These are phyloP conservation scores for Boletus sp. DNA, from an alignment of 768 basidiomycete genomes.

Conservation along the genomic window DNA sequence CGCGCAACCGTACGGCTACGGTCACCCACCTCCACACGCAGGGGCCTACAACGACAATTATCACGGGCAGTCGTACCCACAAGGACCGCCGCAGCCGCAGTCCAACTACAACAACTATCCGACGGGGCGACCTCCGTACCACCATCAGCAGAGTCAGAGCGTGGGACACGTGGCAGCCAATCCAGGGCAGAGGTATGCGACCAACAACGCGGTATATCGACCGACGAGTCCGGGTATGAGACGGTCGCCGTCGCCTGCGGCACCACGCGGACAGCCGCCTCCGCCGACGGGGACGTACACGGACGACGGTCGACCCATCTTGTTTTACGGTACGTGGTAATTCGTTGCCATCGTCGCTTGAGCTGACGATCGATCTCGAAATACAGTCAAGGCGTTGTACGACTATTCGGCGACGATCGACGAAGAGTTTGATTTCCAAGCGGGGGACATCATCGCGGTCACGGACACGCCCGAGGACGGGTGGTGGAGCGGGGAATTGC, in stretches of 20 bases:
- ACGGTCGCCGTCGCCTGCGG: conserved; percentile 51
- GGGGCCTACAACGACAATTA: conserved; percentile 18
- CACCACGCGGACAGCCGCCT: conserved; percentile 32
- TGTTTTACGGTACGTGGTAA: conserved; percentile 82
- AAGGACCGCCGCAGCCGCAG: conserved; percentile 11
- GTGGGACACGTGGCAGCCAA: conserved; percentile 33
- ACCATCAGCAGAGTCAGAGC: conserved; percentile 14
- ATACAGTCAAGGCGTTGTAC: conserved; percentile 81
- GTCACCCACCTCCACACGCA: conserved; percentile 22
- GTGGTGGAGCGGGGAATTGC: conserved; percentile 92
- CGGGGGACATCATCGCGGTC: conserved; percentile 94
- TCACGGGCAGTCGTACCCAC: conserved; percentile 17
- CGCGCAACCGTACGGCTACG: conserved; percentile 16
- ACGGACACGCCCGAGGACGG: conserved; percentile 93
- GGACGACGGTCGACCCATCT: conserved; percentile 76
- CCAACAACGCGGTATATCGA: conserved; percentile 34
- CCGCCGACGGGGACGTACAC: conserved; percentile 74
- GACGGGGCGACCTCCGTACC: conserved; percentile 3
- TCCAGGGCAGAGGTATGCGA: conserved; percentile 30
- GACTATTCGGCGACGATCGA: conserved; percentile 82
- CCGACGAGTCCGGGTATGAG: conserved; percentile 42
- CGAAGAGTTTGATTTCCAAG: conserved; percentile 96
- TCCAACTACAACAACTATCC: conserved; percentile 9
- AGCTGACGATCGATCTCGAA: neutral
- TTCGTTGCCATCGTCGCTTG: no score